Base-by-base conservation (phyloP, 805 yeast species). In the Grigorovia yakushimaensis region DNA sequence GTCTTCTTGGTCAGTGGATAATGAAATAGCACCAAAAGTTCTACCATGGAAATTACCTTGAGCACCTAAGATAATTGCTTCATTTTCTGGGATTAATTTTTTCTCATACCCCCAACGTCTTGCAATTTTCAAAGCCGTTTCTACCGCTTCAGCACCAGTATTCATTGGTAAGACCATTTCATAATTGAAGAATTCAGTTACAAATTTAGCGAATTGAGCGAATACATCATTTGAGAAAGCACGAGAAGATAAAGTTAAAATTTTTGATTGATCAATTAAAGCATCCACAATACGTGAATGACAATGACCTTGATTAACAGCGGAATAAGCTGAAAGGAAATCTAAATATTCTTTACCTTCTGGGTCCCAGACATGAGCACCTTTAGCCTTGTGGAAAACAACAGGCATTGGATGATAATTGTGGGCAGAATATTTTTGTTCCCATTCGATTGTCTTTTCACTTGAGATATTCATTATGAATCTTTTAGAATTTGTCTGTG, bases 101-200 rank as follows among this genome's bases (percentile, higher is more conserved):
- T 79, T 80, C 59, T 75, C 76, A 73, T 89, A 91, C 48, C 97
- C 98, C 98, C 98, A 91, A 73, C 91, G 82, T 77, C 98, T 82
- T 45, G 97, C 97, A 50, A 91, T 73, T 68, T 91, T 91, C 64
- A 91, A 73, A 24, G 85, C 96, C 39, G 96, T 87, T 72, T 91
- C 98, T 39, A 91, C 98, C 9, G 98, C 98, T 71, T 91, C 98
- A 38, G 97, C 97, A 64, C 98, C 98, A 13, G 98, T 91, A 73
- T 91, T 91, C 97, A 89, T 91, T 55, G 98, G 98, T 64, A 91
- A 73, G 10, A 91, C 91, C 84, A 80, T 82, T 60, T 91, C 98
- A 69, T 87, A 91, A 62, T 81, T 77, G 72, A 91, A 91, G 64
- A 71, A 89, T 64, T 88, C 93, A 46, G 96, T 88, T 51, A 88